These are phyloP conservation scores for Mantamonas sphyraenae DNA, from an alignment of 78 protist species.

Conservation along the genomic window DNA sequence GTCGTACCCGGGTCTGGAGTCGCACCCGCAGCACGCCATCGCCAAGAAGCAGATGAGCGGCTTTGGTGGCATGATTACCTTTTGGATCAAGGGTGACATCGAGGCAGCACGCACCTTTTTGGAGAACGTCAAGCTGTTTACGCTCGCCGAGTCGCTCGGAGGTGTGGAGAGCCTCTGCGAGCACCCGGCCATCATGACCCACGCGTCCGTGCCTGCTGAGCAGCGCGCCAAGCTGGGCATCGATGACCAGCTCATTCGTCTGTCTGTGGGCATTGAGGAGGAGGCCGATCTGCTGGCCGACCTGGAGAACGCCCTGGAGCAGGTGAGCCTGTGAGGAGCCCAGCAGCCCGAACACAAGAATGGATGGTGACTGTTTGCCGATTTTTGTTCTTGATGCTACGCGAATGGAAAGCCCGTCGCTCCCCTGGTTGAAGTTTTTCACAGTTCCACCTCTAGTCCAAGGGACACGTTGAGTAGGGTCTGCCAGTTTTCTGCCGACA, in stretches of 20 bases:
- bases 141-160: slow-evolving; percentile 50
- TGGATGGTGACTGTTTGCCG: too few species aligned
- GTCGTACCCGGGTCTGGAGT: slow-evolving; percentile 69
- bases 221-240: slow-evolving; percentile 57
- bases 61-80: slow-evolving; percentile 24
- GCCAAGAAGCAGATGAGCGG: slow-evolving; percentile 61
- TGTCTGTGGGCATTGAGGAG: slow-evolving; percentile 65
- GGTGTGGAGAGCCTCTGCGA: slow-evolving; percentile 41
- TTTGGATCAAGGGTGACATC: slow-evolving; percentile 24
- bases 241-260: slow-evolving; percentile 15
- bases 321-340: too few species aligned
- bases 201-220: slow-evolving; percentile 63
- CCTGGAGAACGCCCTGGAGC: slow-evolving; percentile 49
- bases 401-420: too few species aligned
- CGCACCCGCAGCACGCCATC: slow-evolving; percentile 70
- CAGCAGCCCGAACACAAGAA: too few species aligned
- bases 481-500: too few species aligned
- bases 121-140: slow-evolving; percentile 20
- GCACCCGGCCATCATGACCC: slow-evolving; percentile 69
- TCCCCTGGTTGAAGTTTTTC: too few species aligned
- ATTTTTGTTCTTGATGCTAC: too few species aligned
- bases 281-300: slow-evolving; percentile 46
- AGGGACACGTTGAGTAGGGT: too few species aligned
- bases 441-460: too few species aligned
- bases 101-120: slow-evolving; percentile 10